A percentile compares a stretch with the other conserved stretches of the same genome.
Evolutionary conservation across 306 rosid genomes (phyloP).

Genomic region (Erythrophleum fordii): DNA sequence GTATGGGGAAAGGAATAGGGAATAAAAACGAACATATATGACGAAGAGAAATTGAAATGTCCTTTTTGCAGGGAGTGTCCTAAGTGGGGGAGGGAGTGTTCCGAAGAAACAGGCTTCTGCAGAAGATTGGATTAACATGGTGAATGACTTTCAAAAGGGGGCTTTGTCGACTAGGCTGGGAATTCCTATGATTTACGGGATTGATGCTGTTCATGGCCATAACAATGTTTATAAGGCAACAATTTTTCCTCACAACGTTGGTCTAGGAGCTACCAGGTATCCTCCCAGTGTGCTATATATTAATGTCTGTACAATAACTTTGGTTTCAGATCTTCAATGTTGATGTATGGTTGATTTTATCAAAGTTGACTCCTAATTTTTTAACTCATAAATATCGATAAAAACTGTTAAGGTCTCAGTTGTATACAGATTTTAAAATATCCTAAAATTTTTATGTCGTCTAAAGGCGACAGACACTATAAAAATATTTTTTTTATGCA

Average conservation of each 20-base stretch:
- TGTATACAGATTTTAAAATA: not conserved
- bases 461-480: not conserved
- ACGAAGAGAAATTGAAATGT: not conserved
- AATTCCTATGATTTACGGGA: slow-evolving; percentile 60
- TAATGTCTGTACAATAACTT: not conserved
- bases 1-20: not conserved
- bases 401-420: not conserved
- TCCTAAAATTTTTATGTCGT: not conserved
- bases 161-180: slow-evolving; percentile 54
- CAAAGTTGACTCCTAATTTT: not conserved
- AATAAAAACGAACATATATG: not conserved
- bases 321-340: not conserved
- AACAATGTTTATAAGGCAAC: slow-evolving; percentile 52
- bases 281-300: not conserved
- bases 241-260: slow-evolving; percentile 59
- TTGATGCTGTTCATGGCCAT: slow-evolving; percentile 64
- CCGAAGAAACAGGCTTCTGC: slow-evolving; percentile 56
- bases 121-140: slow-evolving; percentile 54
- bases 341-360: not conserved
- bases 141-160: slow-evolving; percentile 57
- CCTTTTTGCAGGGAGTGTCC: slow-evolving; percentile 49
- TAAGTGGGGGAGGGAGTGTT: slow-evolving; percentile 61
- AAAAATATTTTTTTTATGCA: not conserved
- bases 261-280: slow-evolving; percentile 63
- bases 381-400: not conserved